Evolutionary conservation across 345 rosid species (phyloP).

Genomic region (Trapa incisa): DNA sequence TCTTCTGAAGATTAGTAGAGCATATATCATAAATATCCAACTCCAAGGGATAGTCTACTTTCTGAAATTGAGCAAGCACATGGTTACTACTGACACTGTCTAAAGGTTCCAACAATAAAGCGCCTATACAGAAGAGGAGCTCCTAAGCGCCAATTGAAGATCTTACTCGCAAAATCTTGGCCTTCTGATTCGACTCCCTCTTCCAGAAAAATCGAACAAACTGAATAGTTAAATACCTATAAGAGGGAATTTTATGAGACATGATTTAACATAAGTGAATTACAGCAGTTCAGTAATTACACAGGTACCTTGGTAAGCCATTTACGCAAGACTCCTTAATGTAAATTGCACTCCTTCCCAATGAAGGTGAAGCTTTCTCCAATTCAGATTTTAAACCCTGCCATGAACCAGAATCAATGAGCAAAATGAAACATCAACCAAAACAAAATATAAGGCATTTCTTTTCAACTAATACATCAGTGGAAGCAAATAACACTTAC

Average conservation of each 20-base stretch:
- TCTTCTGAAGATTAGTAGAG: slow-evolving; percentile 69
- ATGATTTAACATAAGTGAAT: not conserved
- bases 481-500: slow-evolving; percentile 30
- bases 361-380: slow-evolving; percentile 83
- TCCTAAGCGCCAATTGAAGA: not conserved
- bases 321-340: slow-evolving; percentile 72
- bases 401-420: slow-evolving; percentile 1
- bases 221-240: slow-evolving; percentile 94
- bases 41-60: slow-evolving; percentile 95
- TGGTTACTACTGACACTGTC: not conserved
- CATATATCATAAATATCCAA: slow-evolving; percentile 86
- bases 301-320: slow-evolving; percentile 78
- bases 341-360: slow-evolving; percentile 78
- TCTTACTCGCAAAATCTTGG: slow-evolving; percentile 87
- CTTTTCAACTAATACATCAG: not conserved
- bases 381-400: slow-evolving; percentile 89
- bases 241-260: not conserved
- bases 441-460: not conserved
- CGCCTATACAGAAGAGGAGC: not conserved
- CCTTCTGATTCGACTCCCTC: slow-evolving; percentile 97
- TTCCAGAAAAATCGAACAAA: slow-evolving; percentile 99
- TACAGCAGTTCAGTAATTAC: slow-evolving; percentile 17
- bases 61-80: slow-evolving; percentile 27
- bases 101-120: not conserved
- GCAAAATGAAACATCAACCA: not conserved